These are phyloP conservation scores for Arthrobotrys iridis DNA, from an alignment of 2,329 filamentous ascomycete species.

Conservation along the genomic window DNA sequence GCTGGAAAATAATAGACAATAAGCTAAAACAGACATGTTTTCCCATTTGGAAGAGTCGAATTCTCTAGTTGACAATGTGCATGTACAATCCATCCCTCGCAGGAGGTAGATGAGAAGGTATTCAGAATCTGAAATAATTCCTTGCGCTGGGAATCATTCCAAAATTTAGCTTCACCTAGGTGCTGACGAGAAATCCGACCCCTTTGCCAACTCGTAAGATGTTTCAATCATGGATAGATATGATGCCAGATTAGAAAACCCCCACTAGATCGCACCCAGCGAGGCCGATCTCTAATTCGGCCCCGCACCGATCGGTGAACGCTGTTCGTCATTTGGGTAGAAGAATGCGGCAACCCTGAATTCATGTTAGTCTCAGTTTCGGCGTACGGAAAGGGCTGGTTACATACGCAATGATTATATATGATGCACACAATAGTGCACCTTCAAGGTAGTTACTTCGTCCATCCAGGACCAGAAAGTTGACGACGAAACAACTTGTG, in stretches of 20 bases:
- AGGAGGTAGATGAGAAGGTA: too few relatives aligned
- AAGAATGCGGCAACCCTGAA: slow-evolving; percentile 49
- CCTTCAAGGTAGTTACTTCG: slow-evolving; percentile 89
- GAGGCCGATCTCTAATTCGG: slow-evolving; percentile 42
- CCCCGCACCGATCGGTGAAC: slow-evolving; percentile 50
- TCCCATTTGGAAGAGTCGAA: too few relatives aligned
- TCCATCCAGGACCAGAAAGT: slow-evolving; percentile 85
- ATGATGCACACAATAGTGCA: slow-evolving; percentile 65
- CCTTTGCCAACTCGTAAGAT: background rate
- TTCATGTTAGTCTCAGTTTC: background rate
- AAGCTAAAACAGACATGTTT: too few relatives aligned
- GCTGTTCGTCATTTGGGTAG: slow-evolving; percentile 49
- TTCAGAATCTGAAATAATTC: too few relatives aligned
- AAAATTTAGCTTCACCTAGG: too few relatives aligned
- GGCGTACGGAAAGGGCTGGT: background rate
- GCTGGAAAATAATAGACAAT: background rate
- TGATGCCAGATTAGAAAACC: background rate
- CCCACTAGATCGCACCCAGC: slow-evolving; percentile 7
- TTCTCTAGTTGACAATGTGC: too few relatives aligned
- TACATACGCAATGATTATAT: slow-evolving; percentile 54
- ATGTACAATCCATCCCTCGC: too few relatives aligned
- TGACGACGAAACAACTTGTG: slow-evolving; percentile 83
- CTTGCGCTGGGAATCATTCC: too few relatives aligned
- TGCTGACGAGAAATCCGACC: background rate
- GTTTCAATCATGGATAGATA: background rate